phyloP scores from a whole-genome alignment of 2,329 filamentous ascomycete genomes.

The Chrysoporthe austroafricana region DNA sequence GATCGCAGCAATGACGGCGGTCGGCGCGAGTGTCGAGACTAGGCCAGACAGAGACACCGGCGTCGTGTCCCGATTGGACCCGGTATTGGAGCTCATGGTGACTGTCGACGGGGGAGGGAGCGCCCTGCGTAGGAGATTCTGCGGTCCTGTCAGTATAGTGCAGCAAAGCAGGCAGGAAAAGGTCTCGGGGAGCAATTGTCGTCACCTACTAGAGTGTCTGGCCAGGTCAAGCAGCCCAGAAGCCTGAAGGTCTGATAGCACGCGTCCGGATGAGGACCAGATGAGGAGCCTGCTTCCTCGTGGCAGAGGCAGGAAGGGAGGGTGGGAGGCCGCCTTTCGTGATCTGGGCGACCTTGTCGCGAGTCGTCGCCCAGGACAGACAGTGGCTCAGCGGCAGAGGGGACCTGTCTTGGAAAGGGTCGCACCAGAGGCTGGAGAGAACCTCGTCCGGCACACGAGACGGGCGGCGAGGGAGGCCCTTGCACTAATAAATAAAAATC shows the following conservation, averaged over 20 bases:
- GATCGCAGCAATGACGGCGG: slow-evolving; percentile 41
- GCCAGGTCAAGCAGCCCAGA: not conserved
- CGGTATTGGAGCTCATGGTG: slow-evolving; percentile 6
- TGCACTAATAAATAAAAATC: not conserved
- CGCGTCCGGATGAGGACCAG: not conserved
- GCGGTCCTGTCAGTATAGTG: not conserved
- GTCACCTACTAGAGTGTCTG: not conserved
- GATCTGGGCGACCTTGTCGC: not conserved
- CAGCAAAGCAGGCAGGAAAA: not conserved
- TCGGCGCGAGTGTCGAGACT: slow-evolving; percentile 47
- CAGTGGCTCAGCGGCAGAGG: not conserved
- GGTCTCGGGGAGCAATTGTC: not conserved
- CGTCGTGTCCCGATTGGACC: not conserved
- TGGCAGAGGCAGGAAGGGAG: no score
- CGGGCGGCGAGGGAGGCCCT: not conserved
- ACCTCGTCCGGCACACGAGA: not conserved
- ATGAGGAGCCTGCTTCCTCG: not conserved
- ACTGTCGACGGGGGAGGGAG: not conserved
- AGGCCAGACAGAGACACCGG: slow-evolving; percentile 38
- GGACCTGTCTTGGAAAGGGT: not conserved
- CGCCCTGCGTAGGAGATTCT: not conserved
- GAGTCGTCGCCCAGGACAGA: not conserved
- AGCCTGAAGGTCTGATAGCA: not conserved
- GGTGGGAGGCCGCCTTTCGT: not conserved
- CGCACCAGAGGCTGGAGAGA: not conserved